A percentile compares a stretch with the other conserved stretches of the same genome.
These are phyloP conservation scores for Collybia mongolica DNA, from an alignment of 768 basidiomycete species.

Conservation along the genomic window DNA sequence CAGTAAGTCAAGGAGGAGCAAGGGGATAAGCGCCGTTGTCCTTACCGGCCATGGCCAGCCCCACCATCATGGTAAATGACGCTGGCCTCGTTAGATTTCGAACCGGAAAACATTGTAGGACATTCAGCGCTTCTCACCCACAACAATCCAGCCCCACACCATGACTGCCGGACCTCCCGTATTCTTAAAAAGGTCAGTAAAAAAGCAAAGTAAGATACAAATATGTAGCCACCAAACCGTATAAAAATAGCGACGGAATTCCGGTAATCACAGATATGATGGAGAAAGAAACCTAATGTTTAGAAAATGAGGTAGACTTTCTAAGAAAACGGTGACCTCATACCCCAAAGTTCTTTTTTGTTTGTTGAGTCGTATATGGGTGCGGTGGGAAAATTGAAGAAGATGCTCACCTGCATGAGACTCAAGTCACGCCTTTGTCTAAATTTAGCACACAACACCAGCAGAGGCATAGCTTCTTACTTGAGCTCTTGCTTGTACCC, in stretches of 20 bases:
- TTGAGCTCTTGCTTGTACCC: slow-evolving; percentile 23
- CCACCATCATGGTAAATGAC: slow-evolving; percentile 69
- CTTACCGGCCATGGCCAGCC: slow-evolving; percentile 71
- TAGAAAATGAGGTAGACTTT: too few relatives aligned
- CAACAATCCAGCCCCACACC: slow-evolving; percentile 75
- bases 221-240: slow-evolving; percentile 53
- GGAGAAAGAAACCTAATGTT: slow-evolving; percentile 56
- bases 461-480: slow-evolving; percentile 6
- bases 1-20: not conserved
- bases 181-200: slow-evolving; percentile 34
- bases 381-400: not conserved
- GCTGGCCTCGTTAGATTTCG: slow-evolving; percentile 32
- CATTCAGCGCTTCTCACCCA: slow-evolving; percentile 35
- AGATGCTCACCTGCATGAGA: slow-evolving; percentile 51
- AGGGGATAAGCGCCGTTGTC: not conserved
- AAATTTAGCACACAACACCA: not conserved
- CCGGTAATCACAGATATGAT: slow-evolving; percentile 79
- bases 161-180: slow-evolving; percentile 78
- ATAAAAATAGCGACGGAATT: slow-evolving; percentile 65
- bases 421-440: slow-evolving; percentile 55
- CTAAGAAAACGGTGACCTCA: too few relatives aligned
- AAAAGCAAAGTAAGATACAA: not conserved
- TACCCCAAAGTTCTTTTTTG: slow-evolving; percentile 62
- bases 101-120: not conserved
- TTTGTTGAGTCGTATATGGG: slow-evolving; percentile 1